Evolutionary conservation across 1,284 basidiomycete genomes (phyloP).

Genomic region (Athelia psychrophila): DNA sequence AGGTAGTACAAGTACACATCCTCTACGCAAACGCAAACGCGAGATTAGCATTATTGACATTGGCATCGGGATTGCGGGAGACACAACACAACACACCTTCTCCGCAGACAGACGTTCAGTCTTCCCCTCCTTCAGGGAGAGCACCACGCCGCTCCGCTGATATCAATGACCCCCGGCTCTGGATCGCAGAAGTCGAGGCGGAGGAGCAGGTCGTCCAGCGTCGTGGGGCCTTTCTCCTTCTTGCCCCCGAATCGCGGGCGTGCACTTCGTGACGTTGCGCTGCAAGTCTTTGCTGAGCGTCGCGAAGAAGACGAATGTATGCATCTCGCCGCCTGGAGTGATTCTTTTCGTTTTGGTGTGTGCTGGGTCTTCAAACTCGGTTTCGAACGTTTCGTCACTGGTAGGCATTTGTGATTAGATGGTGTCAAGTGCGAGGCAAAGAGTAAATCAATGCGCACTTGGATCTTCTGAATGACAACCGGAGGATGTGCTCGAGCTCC

Average conservation of each 20-base stretch:
- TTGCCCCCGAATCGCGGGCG: background rate
- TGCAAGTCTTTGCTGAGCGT: slow-evolving; percentile 95
- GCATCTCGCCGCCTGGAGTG: slow-evolving; percentile 47
- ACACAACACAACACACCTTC: too few species aligned
- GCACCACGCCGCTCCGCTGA: slow-evolving; percentile 84
- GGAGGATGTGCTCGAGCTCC: slow-evolving; percentile 91
- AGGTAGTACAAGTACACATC: slow-evolving; percentile 97
- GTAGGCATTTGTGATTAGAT: background rate
- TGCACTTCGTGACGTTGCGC: slow-evolving; percentile 72
- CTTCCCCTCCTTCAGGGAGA: slow-evolving; percentile 85
- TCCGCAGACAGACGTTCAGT: slow-evolving; percentile 83
- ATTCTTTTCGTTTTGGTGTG: slow-evolving; percentile 17
- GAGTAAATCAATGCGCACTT: too few species aligned
- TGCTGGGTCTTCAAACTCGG: slow-evolving; percentile 27
- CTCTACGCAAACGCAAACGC: slow-evolving; percentile 40
- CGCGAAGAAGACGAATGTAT: slow-evolving; percentile 94
- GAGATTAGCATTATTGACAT: too few species aligned
- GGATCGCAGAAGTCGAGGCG: slow-evolving; percentile 93
- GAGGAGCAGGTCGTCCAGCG: slow-evolving; percentile 84
- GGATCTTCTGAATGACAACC: slow-evolving; percentile 72
- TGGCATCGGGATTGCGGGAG: too few species aligned
- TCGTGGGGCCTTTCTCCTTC: slow-evolving; percentile 40
- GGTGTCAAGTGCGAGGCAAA: background rate
- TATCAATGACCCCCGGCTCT: slow-evolving; percentile 86
- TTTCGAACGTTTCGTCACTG: slow-evolving; percentile 35